Evolutionary conservation across 208 protist species (phyloP).

Genomic region (Crithidia brevicula): DNA sequence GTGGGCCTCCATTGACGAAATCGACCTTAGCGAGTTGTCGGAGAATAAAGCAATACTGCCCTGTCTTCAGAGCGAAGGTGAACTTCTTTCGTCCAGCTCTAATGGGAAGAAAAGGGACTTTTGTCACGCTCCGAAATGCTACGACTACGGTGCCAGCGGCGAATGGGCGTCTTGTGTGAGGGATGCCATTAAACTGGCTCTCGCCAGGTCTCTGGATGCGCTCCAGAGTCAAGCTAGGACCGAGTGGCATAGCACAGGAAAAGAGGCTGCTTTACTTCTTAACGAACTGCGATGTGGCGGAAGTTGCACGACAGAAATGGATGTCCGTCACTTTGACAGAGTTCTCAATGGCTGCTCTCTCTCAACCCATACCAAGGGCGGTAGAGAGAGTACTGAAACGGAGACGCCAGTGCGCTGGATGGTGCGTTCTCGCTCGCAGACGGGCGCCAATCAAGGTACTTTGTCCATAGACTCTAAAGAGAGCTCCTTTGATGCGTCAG

Average conservation of each 20-base stretch:
- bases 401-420: neutral
- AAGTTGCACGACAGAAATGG: conserved; percentile 16
- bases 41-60: too few species aligned
- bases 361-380: neutral
- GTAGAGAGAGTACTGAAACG: neutral
- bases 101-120: too few species aligned
- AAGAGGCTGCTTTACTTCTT: conserved; percentile 39
- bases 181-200: conserved; percentile 45
- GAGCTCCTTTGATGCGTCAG: neutral
- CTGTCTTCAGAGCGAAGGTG: too few species aligned
- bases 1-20: conserved; percentile 8
- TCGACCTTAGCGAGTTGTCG: too few species aligned
- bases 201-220: conserved; percentile 30
- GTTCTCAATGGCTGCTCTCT: neutral
- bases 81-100: too few species aligned
- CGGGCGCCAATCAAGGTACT: neutral
- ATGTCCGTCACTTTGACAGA: neutral
- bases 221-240: conserved; percentile 29
- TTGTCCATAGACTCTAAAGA: neutral
- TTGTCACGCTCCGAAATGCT: neutral
- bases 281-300: conserved; percentile 12
- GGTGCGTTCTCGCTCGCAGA: neutral
- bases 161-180: conserved; percentile 27
- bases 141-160: conserved; percentile 39
- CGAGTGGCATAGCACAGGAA: conserved; percentile 30